Conservation (phyloP, 805 yeast genomes). For the Candida tammaniensis region DNA sequence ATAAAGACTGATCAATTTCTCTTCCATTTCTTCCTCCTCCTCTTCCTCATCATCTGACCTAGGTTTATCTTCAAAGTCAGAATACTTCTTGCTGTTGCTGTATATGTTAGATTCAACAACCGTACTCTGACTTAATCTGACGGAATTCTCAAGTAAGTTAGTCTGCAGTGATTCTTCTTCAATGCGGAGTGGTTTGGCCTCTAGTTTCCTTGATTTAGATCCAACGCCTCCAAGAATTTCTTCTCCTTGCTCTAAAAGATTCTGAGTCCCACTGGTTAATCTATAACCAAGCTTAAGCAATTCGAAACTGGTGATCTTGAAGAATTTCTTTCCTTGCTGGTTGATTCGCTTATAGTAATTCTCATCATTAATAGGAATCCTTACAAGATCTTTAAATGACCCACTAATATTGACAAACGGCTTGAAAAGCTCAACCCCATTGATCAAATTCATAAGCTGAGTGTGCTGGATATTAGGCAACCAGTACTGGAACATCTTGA, state of each 20-base stretch:
- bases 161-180: slow-evolving; percentile 2
- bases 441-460: slow-evolving; percentile 75
- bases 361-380: slow-evolving; percentile 65
- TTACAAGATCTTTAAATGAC: slow-evolving; percentile 71
- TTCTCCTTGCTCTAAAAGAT: slow-evolving; percentile 75
- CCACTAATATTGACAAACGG: slow-evolving; percentile 75
- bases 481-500: slow-evolving; percentile 68
- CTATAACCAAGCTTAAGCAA: slow-evolving; percentile 78
- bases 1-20: slow-evolving; percentile 60
- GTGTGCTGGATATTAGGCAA: slow-evolving; percentile 81
- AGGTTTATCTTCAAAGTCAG: slow-evolving; percentile 24
- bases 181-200: neutral
- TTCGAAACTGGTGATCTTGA: slow-evolving; percentile 77
- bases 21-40: slow-evolving; percentile 23
- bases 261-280: slow-evolving; percentile 85
- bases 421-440: slow-evolving; percentile 81
- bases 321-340: slow-evolving; percentile 71
- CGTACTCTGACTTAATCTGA: slow-evolving; percentile 9
- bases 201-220: slow-evolving; percentile 40
- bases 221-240: slow-evolving; percentile 76
- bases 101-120: slow-evolving; percentile 9
- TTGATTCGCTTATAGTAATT: slow-evolving; percentile 66
- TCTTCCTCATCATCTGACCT: slow-evolving; percentile 22
- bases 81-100: slow-evolving; percentile 10
- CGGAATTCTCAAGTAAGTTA: slow-evolving; percentile 11